phyloP scores from a whole-genome alignment of 768 basidiomycete genomes.

The Xerocomellus chrysenteron region DNA sequence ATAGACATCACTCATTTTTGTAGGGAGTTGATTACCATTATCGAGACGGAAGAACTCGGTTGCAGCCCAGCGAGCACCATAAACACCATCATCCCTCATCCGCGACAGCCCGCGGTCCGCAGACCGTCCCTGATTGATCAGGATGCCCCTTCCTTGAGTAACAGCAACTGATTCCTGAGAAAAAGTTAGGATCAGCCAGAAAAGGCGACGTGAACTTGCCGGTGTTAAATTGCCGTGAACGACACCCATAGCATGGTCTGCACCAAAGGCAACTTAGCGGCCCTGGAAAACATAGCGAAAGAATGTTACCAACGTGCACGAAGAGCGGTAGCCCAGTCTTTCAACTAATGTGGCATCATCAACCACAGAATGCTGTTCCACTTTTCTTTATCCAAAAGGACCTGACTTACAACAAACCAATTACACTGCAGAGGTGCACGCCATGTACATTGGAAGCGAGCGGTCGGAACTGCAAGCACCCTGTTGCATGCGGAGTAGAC shows the following conservation, averaged over 20 bases:
- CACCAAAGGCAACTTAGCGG: neutral
- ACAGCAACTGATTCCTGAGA: conserved; percentile 5
- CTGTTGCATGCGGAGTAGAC: too few species aligned
- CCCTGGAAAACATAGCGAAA: neutral
- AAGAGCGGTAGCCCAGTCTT: conserved; percentile 11
- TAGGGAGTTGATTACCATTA: neutral
- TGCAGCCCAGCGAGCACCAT: conserved; percentile 12
- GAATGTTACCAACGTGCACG: neutral
- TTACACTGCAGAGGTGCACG: neutral
- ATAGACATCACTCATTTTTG: conserved; percentile 16
- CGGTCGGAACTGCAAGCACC: too few species aligned
- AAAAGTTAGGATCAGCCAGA: neutral
- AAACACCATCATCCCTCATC: neutral
- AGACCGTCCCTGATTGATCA: neutral
- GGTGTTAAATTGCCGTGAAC: conserved; percentile 12
- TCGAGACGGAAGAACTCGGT: conserved; percentile 9
- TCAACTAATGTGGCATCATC: neutral
- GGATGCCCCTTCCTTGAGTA: neutral
- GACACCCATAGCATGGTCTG: neutral
- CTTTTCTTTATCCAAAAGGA: neutral
- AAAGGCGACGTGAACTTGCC: neutral
- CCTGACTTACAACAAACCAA: conserved; percentile 2
- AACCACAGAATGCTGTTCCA: neutral
- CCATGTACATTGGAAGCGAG: too few species aligned
- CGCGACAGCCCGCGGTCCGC: too few species aligned